Evolutionary conservation across 306 rosid species (phyloP), one percentile per base, ranked within the genome.

Genomic region (Cucumis sativus): DNA sequence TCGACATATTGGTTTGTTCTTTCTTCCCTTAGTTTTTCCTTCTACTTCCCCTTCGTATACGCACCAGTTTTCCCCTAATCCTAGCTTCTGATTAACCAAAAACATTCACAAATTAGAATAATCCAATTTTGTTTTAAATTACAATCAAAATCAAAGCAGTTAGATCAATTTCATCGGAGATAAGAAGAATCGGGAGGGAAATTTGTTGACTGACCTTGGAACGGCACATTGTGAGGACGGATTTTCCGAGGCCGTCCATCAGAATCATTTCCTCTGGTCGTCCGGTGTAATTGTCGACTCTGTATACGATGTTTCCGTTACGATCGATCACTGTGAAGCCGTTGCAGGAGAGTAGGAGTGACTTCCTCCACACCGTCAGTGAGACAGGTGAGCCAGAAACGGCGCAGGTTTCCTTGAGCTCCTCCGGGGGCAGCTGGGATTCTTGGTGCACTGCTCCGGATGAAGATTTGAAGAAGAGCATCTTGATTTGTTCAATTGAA

Each of bases 291-390:
- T 88, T 92, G 45, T 95, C 98, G 43, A 95, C 99, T 15, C 99
- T 83, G 75, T 91, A 92, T 30, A 86, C 87, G 33, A 95, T 84
- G 58, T 90, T 86, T 57, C 99, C 99, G 21, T 33, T 33, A 1
- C 97, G 86, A 85, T 87, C 92, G 17, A 95, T 86, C 56, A 95
- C 97, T 0, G 97, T 91, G 85, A 92, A 95, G 1, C 99, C 99
- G 66, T 87, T 87, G 33, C 99, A 95, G 67, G 66, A 89, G 0
- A 89, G 75, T 3, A 93, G 10, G 40, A 93, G 88, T 3, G 98
- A 93, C 83, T 91, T 93, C 80, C 89, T 87, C 97, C 97, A 91
- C 21, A 95, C 93, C 25, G 97, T 95, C 20, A 90, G 80, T 11
- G 91, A 79, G 23, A 81, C 33, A 78, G 78, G 67, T 39, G 84